phyloP scores from a whole-genome alignment of 306 rosid species.

The Dalbergia cochinchinensis region DNA sequence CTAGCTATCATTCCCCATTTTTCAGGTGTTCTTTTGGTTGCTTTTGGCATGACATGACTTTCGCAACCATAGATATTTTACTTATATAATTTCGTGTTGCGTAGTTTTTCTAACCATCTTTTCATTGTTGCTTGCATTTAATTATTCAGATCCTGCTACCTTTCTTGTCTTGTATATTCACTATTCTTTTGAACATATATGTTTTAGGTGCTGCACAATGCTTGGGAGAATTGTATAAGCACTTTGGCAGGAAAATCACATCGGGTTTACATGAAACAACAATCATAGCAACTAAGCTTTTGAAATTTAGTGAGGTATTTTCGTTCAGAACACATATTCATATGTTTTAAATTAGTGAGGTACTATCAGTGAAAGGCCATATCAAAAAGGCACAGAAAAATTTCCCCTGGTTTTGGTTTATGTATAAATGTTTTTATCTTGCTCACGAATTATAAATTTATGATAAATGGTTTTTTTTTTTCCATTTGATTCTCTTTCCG shows the following conservation, averaged over 20 bases:
- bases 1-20: slow-evolving; percentile 18
- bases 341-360: slow-evolving; percentile 21
- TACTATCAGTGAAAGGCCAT: slow-evolving; percentile 30
- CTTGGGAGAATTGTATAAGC: slow-evolving; percentile 88
- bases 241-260: slow-evolving; percentile 94
- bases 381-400: slow-evolving; percentile 11
- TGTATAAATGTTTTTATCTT: slow-evolving; percentile 24
- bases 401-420: slow-evolving; percentile 32
- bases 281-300: slow-evolving; percentile 77
- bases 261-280: slow-evolving; percentile 94
- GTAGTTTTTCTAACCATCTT: slow-evolving; percentile 20
- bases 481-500: slow-evolving; percentile 5
- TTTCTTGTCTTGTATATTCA: slow-evolving; percentile 16
- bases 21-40: neutral
- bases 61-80: slow-evolving; percentile 16
- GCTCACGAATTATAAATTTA: slow-evolving; percentile 18
- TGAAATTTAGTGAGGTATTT: slow-evolving; percentile 83
- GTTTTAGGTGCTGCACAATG: slow-evolving; percentile 87
- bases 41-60: slow-evolving; percentile 11
- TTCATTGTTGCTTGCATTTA: slow-evolving; percentile 27
- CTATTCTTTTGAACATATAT: slow-evolving; percentile 36
- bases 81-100: slow-evolving; percentile 6
- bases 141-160: neutral
- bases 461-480: slow-evolving; percentile 7
- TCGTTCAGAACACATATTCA: slow-evolving; percentile 42